Evolutionary conservation across 2,329 filamentous ascomycete species (phyloP).

Genomic region (Trichoderma polysporum): DNA sequence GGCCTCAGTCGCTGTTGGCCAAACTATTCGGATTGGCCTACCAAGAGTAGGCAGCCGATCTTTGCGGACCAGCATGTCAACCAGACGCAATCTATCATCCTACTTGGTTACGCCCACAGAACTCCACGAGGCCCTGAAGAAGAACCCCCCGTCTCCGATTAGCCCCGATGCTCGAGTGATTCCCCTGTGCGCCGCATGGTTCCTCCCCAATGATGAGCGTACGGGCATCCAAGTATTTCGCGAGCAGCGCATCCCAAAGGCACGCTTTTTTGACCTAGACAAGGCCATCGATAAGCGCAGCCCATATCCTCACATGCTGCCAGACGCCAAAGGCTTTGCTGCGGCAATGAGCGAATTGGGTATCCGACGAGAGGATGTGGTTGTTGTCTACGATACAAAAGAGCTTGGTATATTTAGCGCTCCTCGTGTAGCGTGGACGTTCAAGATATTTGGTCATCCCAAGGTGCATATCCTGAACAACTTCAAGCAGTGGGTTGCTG

Average conservation of each 20-base stretch:
- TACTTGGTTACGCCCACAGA: conserved; percentile 86
- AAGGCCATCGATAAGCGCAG: conserved; percentile 83
- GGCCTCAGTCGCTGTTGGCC: conserved; percentile 45
- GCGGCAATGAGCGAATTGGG: conserved; percentile 86
- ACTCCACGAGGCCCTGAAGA: conserved; percentile 76
- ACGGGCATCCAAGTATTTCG: conserved; percentile 79
- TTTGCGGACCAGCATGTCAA: conserved; percentile 32
- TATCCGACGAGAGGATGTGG: conserved; percentile 79
- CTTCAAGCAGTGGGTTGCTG: conserved; percentile 88
- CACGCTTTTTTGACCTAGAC: conserved; percentile 96
- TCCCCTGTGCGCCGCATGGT: conserved; percentile 92
- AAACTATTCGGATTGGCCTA: conserved; percentile 43
- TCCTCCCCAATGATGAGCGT: conserved; percentile 86
- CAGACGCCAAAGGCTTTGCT: conserved; percentile 75
- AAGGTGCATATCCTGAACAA: conserved; percentile 93
- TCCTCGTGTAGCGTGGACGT: conserved; percentile 89
- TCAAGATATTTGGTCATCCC: conserved; percentile 84
- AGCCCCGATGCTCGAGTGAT: conserved; percentile 81
- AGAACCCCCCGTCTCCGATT: conserved; percentile 75
- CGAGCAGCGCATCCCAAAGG: conserved; percentile 79
- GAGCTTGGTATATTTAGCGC: conserved; percentile 94
- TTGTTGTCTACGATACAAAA: conserved; percentile 91
- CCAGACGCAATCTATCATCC: conserved; percentile 58
- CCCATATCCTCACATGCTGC: conserved; percentile 96
- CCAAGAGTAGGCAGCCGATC: conserved; percentile 38